Percentiles rank a stretch among this genome's conserved stretches.
These are phyloP conservation scores for Xerocomus cyaneibrunnescens DNA, from an alignment of 1,284 basidiomycete genomes.

Conservation along the genomic window DNA sequence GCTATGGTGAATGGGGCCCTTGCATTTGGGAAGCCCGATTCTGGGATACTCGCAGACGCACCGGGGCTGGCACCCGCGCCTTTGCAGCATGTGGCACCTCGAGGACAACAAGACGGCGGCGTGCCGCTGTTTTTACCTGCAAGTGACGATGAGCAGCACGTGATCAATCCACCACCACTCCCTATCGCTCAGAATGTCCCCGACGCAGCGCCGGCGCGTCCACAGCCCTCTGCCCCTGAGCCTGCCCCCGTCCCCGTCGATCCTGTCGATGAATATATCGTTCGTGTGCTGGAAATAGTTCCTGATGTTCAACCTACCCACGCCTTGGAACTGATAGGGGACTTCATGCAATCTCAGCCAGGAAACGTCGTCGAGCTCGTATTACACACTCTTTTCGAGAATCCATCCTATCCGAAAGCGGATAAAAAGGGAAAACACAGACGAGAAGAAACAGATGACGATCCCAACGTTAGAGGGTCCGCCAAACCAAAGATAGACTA, in stretches of 20 bases:
- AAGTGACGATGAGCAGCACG: slow-evolving; percentile 12
- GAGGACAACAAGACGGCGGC: neutral
- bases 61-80: slow-evolving; percentile 11
- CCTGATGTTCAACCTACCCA: slow-evolving; percentile 63
- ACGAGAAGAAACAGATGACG: slow-evolving; percentile 31
- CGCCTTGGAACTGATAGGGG: slow-evolving; percentile 45
- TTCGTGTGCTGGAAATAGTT: slow-evolving; percentile 61
- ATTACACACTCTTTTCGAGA: slow-evolving; percentile 60
- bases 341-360: slow-evolving; percentile 35
- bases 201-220: neutral
- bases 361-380: slow-evolving; percentile 50
- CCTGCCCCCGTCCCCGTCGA: slow-evolving; percentile 6
- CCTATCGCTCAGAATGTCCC: neutral
- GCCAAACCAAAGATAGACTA: slow-evolving; percentile 48
- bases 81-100: slow-evolving; percentile 2
- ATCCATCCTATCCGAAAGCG: slow-evolving; percentile 58
- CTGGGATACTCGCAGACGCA: slow-evolving; percentile 5
- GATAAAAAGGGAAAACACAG: slow-evolving; percentile 57
- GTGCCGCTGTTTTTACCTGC: slow-evolving; percentile 24
- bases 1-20: neutral
- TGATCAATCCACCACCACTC: neutral
- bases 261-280: slow-evolving; percentile 31
- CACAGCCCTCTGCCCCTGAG: neutral
- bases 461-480: slow-evolving; percentile 15
- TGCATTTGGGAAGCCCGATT: slow-evolving; percentile 12